phyloP scores from a whole-genome alignment of 768 basidiomycete genomes.

The Podaxis sp. region DNA sequence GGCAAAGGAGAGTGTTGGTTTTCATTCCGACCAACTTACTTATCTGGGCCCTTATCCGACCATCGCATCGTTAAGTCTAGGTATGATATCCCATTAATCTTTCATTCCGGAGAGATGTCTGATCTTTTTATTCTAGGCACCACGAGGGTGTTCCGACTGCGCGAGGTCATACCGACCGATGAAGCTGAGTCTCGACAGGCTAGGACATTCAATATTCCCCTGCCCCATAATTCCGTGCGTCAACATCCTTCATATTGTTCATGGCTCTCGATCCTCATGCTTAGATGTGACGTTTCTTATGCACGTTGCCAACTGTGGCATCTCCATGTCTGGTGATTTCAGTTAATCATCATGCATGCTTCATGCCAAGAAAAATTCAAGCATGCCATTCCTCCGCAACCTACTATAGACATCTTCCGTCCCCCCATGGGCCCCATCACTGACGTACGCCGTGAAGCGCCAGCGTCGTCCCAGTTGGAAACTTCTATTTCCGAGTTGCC shows the following conservation, averaged over 20 bases:
- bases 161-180: conserved; percentile 72
- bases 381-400: conserved; percentile 74
- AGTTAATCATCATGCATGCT: conserved; percentile 89
- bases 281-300: conserved; percentile 1
- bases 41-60: conserved; percentile 84
- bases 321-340: conserved; percentile 6
- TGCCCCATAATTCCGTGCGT: conserved; percentile 77
- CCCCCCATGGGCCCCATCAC: conserved; percentile 35
- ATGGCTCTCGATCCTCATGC: background rate
- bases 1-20: conserved; percentile 78
- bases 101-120: background rate
- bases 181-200: conserved; percentile 57
- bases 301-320: conserved; percentile 1
- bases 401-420: conserved; percentile 67
- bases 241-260: background rate
- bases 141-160: conserved; percentile 65
- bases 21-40: conserved; percentile 79
- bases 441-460: conserved; percentile 33
- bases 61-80: conserved; percentile 82
- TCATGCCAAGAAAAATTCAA: conserved; percentile 83
- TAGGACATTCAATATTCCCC: conserved; percentile 74
- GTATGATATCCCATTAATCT: conserved; percentile 33
- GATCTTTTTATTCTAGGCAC: conserved; percentile 46
- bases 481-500: background rate
- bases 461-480: background rate